phyloP scores from a whole-genome alignment of 2,329 filamentous ascomycete genomes.

The Penicillium polonicum region DNA sequence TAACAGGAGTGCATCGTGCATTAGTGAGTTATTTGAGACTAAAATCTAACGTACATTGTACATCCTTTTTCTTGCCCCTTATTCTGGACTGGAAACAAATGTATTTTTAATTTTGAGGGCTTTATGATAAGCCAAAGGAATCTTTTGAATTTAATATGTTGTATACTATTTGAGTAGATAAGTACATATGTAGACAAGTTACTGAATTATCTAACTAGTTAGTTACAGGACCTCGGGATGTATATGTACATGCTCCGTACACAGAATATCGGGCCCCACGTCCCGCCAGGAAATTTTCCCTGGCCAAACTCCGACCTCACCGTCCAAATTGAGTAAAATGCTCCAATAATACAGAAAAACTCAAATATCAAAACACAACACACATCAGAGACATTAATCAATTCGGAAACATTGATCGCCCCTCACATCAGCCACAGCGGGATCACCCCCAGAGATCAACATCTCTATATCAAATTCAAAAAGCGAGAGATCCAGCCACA shows the following conservation, averaged over 20 bases:
- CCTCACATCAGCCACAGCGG: conserved; percentile 9
- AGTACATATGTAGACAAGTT: not conserved
- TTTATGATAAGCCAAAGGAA: not conserved
- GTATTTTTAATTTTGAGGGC: not conserved
- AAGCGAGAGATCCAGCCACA: not conserved
- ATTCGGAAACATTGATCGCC: not conserved
- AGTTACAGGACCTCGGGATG: not conserved
- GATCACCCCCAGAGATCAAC: conserved; percentile 1
- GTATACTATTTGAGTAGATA: not conserved
- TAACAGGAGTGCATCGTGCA: not conserved
- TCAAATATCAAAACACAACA: not conserved
- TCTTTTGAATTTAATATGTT: not conserved
- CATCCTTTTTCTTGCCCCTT: not conserved
- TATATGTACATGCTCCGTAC: not conserved
- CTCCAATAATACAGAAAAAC: not conserved
- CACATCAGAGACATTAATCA: not conserved
- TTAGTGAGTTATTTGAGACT: not conserved
- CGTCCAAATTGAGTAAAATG: not conserved
- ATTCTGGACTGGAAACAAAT: not conserved
- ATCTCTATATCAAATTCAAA: conserved; percentile 1
- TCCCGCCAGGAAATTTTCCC: not conserved
- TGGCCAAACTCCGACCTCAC: not conserved
- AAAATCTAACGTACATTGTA: not conserved
- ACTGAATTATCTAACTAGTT: not conserved
- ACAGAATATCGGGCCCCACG: not conserved